Conservation (phyloP, 192 early-diverging fungal species). For the Coemansia sp. region DNA sequence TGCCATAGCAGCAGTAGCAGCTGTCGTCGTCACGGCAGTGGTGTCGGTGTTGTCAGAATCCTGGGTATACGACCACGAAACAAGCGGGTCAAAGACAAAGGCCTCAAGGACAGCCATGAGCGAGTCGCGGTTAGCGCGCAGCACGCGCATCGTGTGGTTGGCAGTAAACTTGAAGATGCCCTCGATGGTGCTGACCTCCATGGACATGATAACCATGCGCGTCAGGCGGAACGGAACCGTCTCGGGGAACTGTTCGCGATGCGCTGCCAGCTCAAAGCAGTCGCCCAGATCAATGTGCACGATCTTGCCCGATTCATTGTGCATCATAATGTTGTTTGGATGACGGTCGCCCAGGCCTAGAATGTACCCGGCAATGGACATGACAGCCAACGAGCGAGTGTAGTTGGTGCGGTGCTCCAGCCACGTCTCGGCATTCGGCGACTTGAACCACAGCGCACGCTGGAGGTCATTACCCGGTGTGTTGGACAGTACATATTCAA, state of each 20-base stretch:
- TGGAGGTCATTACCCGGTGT: constrained; percentile 93
- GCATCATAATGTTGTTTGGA: constrained; percentile 95
- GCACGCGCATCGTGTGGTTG: constrained; percentile 91
- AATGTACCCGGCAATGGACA: constrained; percentile 99
- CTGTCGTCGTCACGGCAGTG: background rate
- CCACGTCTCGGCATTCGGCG: constrained; percentile 96
- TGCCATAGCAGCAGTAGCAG: background rate
- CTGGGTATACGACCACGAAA: constrained; percentile 21
- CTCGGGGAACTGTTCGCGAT: constrained; percentile 93
- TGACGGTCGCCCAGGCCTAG: constrained; percentile 97
- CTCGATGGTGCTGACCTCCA: constrained; percentile 97
- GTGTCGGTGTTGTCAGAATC: background rate
- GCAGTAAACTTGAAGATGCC: constrained; percentile 94
- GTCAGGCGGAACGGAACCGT: constrained; percentile 96
- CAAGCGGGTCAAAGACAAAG: constrained; percentile 92
- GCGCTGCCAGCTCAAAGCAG: constrained; percentile 96
- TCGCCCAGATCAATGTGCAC: constrained; percentile 99
- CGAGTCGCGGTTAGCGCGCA: constrained; percentile 93
- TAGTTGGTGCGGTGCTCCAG: constrained; percentile 94
- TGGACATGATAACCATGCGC: constrained; percentile 93
- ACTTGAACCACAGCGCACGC: constrained; percentile 93
- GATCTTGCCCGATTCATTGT: constrained; percentile 85
- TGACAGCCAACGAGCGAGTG: constrained; percentile 91
- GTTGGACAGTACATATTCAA: constrained; percentile 88
- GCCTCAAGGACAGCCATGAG: constrained; percentile 98